Evolutionary conservation across 371 early-diverging fungal genomes (phyloP), one percentile per base, ranked within the genome.

Genomic region (Mucor lusitanicus): DNA sequence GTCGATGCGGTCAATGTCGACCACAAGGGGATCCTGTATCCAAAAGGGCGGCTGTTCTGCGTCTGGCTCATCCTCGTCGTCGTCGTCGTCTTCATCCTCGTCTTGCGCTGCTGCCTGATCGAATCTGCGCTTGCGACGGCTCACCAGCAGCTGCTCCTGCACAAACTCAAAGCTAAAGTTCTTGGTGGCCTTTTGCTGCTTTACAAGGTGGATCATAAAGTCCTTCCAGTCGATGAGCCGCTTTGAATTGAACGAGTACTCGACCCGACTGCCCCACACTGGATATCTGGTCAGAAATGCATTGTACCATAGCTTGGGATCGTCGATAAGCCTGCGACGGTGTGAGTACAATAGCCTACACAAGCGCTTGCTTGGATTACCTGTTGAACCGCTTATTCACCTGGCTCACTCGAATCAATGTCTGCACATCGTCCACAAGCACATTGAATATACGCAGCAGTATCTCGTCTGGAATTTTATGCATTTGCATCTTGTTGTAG

Each of bases 1-100:
- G 1, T 69, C 73, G 7, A 65, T 60, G 30, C 64, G 60, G 35
- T 76, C 77, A 33, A 76, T 76, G 57, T 76, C 77, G 9, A 68
- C 68, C 17, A 76, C 77, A 37, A 76, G 48, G 5, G 77, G 77
- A 55, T 76, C 77, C 28, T 76, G 77, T 25, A 76, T 69, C 61
- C 69, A 68, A 46, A 73, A 76, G 0, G 77, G 77, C 17, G 61
- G 42, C 17, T 59, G 59, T 13, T 23, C 30, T n/a, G 15, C n/a
- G n/a, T 64, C 33, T 9, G 28, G 37, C 4, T 46, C 28, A 15
- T 50, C 27, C 6, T 28, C 42, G 0, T 63, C 42, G 0, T 53
- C 21, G 2, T 54, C 32, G 6, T 60, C 2, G 23, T 42, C 13
- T 8, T 33, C 33, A 3, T 33, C 40, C 17, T 17, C 60, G 7